Percentiles rank a stretch among this genome's conserved stretches.
These are phyloP conservation scores for Argentina anserina DNA, from an alignment of 306 rosid species.

Conservation along the genomic window DNA sequence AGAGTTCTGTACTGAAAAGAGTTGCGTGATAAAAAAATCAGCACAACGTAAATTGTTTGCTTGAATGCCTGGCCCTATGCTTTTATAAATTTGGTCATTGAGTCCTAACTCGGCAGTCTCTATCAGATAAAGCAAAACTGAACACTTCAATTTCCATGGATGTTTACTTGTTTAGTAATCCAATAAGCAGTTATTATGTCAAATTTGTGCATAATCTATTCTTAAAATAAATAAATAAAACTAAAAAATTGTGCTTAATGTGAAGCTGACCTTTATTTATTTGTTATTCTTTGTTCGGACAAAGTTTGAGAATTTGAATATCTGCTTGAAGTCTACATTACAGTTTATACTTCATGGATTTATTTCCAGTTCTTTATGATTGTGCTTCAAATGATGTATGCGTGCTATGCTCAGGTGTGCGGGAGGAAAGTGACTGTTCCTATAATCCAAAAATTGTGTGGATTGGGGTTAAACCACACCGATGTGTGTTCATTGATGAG, in stretches of 20 bases:
- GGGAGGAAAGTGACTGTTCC: constrained; percentile 72
- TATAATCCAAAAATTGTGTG: constrained; percentile 87
- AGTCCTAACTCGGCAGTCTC: not conserved
- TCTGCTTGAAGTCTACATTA: not conserved
- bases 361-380: not conserved
- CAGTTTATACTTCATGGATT: not conserved
- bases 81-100: not conserved
- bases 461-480: constrained; percentile 83
- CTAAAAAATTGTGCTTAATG: not conserved
- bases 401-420: constrained; percentile 58
- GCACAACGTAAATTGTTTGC: not conserved
- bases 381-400: not conserved
- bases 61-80: not conserved
- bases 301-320: not conserved
- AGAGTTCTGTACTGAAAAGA: not conserved
- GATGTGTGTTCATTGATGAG: constrained; percentile 71
- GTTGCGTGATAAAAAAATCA: not conserved
- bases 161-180: not conserved
- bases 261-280: not conserved
- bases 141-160: not conserved
- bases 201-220: not conserved
- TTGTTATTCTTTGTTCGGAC: not conserved
- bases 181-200: not conserved
- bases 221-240: not conserved
- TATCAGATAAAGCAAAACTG: not conserved